These are phyloP conservation scores for Schizothecium vesticola DNA, from an alignment of 495 filamentous ascomycete species.

Conservation along the genomic window DNA sequence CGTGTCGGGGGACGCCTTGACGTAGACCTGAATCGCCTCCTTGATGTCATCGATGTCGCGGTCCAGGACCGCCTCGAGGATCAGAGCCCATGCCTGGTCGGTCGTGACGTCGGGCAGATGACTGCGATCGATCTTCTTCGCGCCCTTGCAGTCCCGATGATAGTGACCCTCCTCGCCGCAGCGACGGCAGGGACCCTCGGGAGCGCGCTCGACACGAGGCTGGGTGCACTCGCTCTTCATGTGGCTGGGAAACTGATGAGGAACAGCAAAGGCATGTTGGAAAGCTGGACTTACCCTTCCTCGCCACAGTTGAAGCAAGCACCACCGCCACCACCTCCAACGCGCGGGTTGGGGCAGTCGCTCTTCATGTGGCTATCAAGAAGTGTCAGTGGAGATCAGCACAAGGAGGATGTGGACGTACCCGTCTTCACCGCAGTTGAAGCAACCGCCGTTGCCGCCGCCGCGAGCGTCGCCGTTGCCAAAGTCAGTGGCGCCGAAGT, in stretches of 20 bases:
- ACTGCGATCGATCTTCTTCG: conserved; percentile 61
- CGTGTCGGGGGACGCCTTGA: conserved; percentile 62
- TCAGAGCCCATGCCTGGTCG: conserved; percentile 64
- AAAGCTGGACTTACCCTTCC: neutral
- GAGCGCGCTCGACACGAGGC: conserved; percentile 20
- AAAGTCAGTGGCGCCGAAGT: neutral
- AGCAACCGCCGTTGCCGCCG: conserved; percentile 57
- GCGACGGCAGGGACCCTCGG: conserved; percentile 58
- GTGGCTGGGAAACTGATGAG: conserved; percentile 36
- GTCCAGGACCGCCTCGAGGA: conserved; percentile 57
- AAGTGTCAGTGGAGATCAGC: neutral
- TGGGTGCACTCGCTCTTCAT: conserved; percentile 47
- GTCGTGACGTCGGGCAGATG: conserved; percentile 52
- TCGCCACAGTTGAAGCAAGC: conserved; percentile 6
- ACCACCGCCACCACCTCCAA: neutral
- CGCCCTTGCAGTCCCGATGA: conserved; percentile 60
- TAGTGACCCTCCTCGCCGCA: conserved; percentile 72
- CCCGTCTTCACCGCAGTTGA: conserved; percentile 74
- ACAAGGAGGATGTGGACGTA: conserved; percentile 24
- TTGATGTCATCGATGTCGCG: conserved; percentile 71
- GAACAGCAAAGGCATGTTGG: neutral
- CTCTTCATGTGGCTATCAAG: neutral
- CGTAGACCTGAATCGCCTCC: conserved; percentile 64
- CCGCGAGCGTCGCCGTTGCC: conserved; percentile 52
- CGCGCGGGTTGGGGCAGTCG: neutral